phyloP scores from a whole-genome alignment of 352 stramenopile species.

The Aphanomyces astaci region DNA sequence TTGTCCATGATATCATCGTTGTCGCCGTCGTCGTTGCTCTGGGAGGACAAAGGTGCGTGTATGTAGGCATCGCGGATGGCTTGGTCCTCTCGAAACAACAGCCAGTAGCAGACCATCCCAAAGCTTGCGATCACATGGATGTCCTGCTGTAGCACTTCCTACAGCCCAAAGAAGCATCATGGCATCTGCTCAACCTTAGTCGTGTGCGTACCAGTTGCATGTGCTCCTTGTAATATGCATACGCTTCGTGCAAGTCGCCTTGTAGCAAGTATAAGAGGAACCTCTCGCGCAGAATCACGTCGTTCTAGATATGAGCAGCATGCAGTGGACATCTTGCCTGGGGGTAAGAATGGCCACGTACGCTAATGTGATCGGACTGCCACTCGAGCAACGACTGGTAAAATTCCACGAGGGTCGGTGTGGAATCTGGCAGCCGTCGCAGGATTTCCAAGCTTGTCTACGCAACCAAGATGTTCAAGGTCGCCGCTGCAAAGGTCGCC shows the following conservation, averaged over 20 bases:
- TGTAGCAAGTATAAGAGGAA: constrained; percentile 59
- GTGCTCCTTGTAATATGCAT: constrained; percentile 65
- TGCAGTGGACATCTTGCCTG: too few relatives aligned
- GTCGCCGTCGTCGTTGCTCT: not conserved
- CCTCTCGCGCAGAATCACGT: constrained; percentile 54
- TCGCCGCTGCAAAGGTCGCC: not conserved
- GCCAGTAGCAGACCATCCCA: constrained; percentile 76
- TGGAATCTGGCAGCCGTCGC: constrained; percentile 41
- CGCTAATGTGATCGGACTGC: constrained; percentile 43
- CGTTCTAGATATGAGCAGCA: not conserved
- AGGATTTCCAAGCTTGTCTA: constrained; percentile 73
- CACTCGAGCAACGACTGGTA: constrained; percentile 42
- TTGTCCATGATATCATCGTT: too few relatives aligned
- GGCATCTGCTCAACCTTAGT: not conserved
- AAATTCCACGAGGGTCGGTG: constrained; percentile 46
- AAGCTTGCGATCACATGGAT: constrained; percentile 55
- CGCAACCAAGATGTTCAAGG: not conserved
- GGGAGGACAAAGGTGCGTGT: not conserved
- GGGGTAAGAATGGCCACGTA: too few relatives aligned
- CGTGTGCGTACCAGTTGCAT: constrained; percentile 42
- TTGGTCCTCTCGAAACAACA: constrained; percentile 68
- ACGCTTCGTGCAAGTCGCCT: constrained; percentile 75
- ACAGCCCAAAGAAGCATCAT: not conserved
- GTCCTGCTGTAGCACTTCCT: constrained; percentile 50
- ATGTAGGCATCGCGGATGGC: constrained; percentile 52